Evolutionary conservation across 176 grass and related monocot genomes (phyloP).

Genomic region (Alopecurus myosuroides): DNA sequence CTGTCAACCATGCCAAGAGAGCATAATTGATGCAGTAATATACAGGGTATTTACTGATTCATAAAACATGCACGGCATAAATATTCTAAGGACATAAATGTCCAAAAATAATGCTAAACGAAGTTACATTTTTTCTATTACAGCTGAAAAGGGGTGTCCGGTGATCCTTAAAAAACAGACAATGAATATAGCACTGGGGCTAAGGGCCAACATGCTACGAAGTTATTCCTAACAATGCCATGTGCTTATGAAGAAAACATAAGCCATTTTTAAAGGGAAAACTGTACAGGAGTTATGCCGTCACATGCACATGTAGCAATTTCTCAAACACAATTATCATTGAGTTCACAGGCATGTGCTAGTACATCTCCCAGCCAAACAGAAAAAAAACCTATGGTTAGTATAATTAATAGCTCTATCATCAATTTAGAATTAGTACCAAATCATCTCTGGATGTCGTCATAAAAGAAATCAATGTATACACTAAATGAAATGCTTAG

Average conservation of each 20-base stretch:
- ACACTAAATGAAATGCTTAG: neutral
- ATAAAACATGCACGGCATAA: neutral
- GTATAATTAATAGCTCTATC: neutral
- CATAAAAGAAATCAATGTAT: neutral
- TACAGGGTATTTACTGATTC: neutral
- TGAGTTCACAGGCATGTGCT: neutral
- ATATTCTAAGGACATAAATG: neutral
- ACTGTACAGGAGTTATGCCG: neutral
- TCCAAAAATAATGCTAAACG: neutral
- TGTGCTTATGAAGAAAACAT: neutral
- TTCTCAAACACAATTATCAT: neutral
- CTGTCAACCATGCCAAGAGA: neutral
- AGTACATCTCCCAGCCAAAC: neutral
- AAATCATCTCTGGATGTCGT: neutral
- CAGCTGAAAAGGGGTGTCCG: neutral
- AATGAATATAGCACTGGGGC: neutral
- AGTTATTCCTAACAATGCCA: neutral
- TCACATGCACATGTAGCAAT: neutral
- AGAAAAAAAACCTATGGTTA: neutral
- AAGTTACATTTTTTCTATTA: neutral
- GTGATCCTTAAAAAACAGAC: neutral
- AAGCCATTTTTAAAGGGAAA: neutral
- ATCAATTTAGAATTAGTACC: neutral
- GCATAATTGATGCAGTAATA: slow-evolving; percentile 1
- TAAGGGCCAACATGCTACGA: neutral